Evolutionary conservation across 2,329 filamentous ascomycete genomes (phyloP).

Genomic region (Pestalotiopsis sp.): DNA sequence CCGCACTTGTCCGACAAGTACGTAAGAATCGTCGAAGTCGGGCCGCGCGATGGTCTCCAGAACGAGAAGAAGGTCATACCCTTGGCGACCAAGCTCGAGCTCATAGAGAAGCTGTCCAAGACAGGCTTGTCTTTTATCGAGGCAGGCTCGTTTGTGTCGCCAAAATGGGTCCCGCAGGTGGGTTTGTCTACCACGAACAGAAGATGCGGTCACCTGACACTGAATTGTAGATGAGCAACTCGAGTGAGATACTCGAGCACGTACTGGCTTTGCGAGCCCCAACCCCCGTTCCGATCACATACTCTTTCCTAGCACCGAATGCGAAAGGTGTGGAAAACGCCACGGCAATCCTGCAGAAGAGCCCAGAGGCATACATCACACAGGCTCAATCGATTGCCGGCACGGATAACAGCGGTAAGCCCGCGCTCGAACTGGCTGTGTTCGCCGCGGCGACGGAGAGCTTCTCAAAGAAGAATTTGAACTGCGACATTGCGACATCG

Average conservation of each 20-base stretch:
- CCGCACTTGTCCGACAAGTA: conserved; percentile 24
- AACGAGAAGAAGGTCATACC: conserved; percentile 65
- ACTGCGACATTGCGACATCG: conserved; percentile 76
- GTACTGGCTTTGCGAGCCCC: conserved; percentile 60
- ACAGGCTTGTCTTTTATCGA: conserved; percentile 65
- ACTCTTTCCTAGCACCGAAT: conserved; percentile 83
- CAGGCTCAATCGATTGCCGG: conserved; percentile 46
- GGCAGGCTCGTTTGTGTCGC: conserved; percentile 67
- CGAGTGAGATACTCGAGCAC: conserved; percentile 71
- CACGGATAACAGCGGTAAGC: conserved; percentile 42
- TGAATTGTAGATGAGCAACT: conserved; percentile 73
- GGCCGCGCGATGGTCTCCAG: conserved; percentile 69
- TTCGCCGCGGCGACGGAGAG: conserved; percentile 82
- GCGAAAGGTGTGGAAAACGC: conserved; percentile 70
- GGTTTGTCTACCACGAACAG: not conserved
- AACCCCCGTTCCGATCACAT: conserved; percentile 62
- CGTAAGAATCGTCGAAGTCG: conserved; percentile 64
- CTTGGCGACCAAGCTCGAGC: conserved; percentile 61
- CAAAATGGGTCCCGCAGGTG: conserved; percentile 69
- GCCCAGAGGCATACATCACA: conserved; percentile 52
- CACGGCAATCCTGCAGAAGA: conserved; percentile 49
- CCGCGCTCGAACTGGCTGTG: conserved; percentile 71
- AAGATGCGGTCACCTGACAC: conserved; percentile 15
- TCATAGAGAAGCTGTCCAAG: conserved; percentile 57
- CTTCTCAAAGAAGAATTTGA: conserved; percentile 81